Conservation (phyloP, 2,329 filamentous ascomycete genomes). For the Orbilia ellipsospora region DNA sequence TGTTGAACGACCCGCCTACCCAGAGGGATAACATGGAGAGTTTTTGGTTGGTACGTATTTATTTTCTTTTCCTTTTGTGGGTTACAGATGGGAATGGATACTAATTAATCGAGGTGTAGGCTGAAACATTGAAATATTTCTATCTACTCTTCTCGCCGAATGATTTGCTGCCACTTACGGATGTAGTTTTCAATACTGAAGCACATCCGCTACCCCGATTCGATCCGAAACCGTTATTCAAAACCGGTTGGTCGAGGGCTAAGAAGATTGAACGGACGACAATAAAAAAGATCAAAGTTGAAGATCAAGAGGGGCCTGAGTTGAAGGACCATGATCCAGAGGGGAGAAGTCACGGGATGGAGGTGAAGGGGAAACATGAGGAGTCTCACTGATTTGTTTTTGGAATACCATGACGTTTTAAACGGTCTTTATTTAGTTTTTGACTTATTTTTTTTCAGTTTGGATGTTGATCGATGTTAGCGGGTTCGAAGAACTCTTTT, state of each 20-base stretch:
- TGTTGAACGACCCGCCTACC: conserved; percentile 75
- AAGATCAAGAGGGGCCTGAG: neutral
- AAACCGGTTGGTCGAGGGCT: conserved; percentile 82
- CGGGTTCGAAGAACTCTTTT: neutral
- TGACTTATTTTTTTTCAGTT: conserved; percentile 6
- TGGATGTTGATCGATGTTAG: no score
- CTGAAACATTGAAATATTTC: conserved; percentile 97
- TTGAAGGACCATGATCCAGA: conserved; percentile 35
- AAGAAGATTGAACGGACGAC: conserved; percentile 60
- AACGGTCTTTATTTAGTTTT: neutral
- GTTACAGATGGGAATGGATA: neutral
- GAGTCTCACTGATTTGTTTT: conserved; percentile 7
- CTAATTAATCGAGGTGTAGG: conserved; percentile 65
- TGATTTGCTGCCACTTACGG: conserved; percentile 83
- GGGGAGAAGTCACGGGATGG: conserved; percentile 9
- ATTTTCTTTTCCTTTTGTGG: neutral
- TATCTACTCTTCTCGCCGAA: conserved; percentile 90
- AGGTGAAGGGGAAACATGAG: conserved; percentile 43
- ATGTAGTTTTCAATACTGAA: conserved; percentile 95
- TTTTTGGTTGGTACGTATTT: conserved; percentile 85
- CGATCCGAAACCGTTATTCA: conserved; percentile 79
- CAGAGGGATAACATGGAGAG: conserved; percentile 95
- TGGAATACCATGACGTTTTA: no score
- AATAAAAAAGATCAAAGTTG: conserved; percentile 1
- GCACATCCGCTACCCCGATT: conserved; percentile 91